phyloP scores from a whole-genome alignment of 2,329 filamentous ascomycete genomes.

The Ilyonectria sp. region DNA sequence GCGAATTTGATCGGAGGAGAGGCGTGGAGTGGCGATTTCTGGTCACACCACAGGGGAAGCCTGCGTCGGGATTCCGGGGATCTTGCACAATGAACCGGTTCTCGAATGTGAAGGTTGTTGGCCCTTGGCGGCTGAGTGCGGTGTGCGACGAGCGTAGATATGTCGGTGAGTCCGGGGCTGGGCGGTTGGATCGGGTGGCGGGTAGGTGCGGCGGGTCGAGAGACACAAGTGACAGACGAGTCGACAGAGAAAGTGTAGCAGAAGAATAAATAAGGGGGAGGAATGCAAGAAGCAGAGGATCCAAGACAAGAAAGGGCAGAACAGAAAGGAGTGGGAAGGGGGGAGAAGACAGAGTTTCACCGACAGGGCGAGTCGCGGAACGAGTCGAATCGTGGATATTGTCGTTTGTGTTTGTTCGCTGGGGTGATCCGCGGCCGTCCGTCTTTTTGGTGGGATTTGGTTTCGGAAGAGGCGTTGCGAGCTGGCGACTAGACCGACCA shows the following conservation, averaged over 20 bases:
- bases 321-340: conserved; percentile 7
- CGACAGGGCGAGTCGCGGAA: conserved; percentile 8
- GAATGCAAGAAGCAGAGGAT: neutral
- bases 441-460: conserved; percentile 15
- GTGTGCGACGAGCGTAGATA: conserved; percentile 21
- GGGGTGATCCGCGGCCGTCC: conserved; percentile 13
- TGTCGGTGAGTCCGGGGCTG: conserved; percentile 29
- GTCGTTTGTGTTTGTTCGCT: neutral
- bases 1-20: conserved; percentile 3
- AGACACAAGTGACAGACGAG: neutral
- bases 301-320: conserved; percentile 4
- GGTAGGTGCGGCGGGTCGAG: conserved; percentile 6
- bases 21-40: conserved; percentile 15
- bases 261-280: neutral
- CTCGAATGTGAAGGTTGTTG: conserved; percentile 11
- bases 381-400: conserved; percentile 14
- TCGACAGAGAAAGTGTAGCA: neutral
- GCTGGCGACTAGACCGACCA: neutral
- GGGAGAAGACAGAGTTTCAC: conserved; percentile 24
- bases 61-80: conserved; percentile 2
- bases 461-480: conserved; percentile 26
- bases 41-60: conserved; percentile 23
- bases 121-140: conserved; percentile 23
- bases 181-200: conserved; percentile 22
- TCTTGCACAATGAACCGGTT: conserved; percentile 5